Base-by-base conservation (phyloP, 2,329 filamentous ascomycete species). In the Scedosporium boydii region DNA sequence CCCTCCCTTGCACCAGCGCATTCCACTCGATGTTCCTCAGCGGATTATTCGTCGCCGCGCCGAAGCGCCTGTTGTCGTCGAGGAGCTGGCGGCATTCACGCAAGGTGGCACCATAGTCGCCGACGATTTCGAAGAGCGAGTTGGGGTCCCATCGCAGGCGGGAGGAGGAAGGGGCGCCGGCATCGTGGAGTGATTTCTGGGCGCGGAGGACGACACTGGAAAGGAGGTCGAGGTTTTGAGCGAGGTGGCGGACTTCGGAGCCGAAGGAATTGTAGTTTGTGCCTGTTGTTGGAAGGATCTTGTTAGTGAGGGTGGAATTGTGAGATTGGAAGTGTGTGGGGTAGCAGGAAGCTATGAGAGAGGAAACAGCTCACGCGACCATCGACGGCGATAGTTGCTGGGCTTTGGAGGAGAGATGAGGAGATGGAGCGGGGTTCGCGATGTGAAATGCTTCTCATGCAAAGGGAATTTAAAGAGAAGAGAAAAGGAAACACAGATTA, bases 1-100 rank as follows among this genome's bases (percentile, higher is more conserved):
- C 73, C 14, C 57, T 64, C 1, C 72, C 72, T 58, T 73, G 70
- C 5, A 74, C 71, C 14, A 74, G 66, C 0, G 71, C 65, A 63
- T 75, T 75, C 72, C 72, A 75, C 62, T 73, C 70, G 23, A 75
- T 66, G 63, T 72, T 75, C 23, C 67, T 67, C 16, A 73, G 29
- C 14, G 72, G 68, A 7, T 57, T 60, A 34, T 60, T 67, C 69
- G 29, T 63, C 65, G 12, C 67, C 65, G 7, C 59, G 9, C 67
- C 65, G 63, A 72, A 75, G 3, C 70, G 70, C 12, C 64, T 60
- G 58, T 75, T 75, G 1, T 67, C 66, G 12, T 55, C 59, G 26
- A 75, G 65, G 4, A 75, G 64, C 5, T 68, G 62, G 12, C 63
- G 21, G 23, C 73, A 75, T 61, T 75, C 73, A n/a, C 62, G 58